Conservation (phyloP, 352 stramenopile species). For the Globisporangium radiosum region DNA sequence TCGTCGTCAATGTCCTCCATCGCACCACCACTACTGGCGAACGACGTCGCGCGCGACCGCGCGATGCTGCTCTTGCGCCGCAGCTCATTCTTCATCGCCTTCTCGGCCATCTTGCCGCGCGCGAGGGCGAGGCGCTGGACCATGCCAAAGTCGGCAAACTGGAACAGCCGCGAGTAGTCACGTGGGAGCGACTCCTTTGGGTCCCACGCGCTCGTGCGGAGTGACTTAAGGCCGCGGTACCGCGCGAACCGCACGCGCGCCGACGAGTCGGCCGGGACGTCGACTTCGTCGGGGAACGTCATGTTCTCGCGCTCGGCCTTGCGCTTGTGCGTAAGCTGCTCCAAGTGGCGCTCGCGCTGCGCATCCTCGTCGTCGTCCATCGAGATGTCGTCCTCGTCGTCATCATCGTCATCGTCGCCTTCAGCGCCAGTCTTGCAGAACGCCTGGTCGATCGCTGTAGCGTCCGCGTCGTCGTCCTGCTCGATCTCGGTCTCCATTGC, state of each 20-base stretch:
- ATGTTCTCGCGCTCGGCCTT: constrained; percentile 90
- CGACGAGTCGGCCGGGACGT: constrained; percentile 48
- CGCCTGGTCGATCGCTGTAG: constrained; percentile 56
- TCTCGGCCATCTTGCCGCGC: constrained; percentile 66
- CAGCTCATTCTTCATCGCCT: constrained; percentile 58
- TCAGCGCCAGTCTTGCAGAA: constrained; percentile 74
- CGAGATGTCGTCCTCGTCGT: constrained; percentile 73
- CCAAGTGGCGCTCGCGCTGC: constrained; percentile 24
- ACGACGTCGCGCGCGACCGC: constrained; percentile 50
- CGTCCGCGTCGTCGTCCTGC: constrained; percentile 34
- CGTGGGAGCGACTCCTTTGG: constrained; percentile 97
- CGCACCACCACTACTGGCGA: constrained; percentile 21
- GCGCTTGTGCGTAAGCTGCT: constrained; percentile 71
- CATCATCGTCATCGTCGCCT: constrained; percentile 53
- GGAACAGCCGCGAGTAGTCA: constrained; percentile 96
- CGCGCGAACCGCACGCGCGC: constrained; percentile 73
- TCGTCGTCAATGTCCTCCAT: constrained; percentile 80
- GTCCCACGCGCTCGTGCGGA: constrained; percentile 96
- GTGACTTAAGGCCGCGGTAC: constrained; percentile 96
- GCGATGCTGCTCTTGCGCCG: constrained; percentile 43
- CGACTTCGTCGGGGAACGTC: constrained; percentile 95
- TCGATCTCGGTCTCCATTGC: constrained; percentile 36
- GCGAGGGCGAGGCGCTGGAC: constrained; percentile 91
- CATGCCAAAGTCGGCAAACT: constrained; percentile 94
- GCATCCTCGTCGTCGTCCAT: constrained; percentile 64